Evolutionary conservation across 208 protist genomes (phyloP), one percentile per base, ranked within the genome.

Genomic region (Crithidia bombi): DNA sequence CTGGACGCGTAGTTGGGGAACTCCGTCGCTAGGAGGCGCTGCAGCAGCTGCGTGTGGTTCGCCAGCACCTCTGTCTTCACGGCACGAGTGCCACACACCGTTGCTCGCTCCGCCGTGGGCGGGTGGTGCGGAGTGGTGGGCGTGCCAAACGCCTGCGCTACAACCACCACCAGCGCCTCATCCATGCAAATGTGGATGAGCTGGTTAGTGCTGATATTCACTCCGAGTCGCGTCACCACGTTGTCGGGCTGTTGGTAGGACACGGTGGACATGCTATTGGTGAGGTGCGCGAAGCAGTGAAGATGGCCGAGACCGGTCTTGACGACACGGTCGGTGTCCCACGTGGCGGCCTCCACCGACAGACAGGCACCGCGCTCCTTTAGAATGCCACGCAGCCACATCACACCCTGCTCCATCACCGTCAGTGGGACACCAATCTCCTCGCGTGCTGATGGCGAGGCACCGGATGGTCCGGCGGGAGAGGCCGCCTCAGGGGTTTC

Each of bases 141-240:
- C 4, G 55, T 57, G 39, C 77, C 79, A 47, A 71, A 82, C n/a
- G 73, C 73, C 32, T 75, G 75, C 11, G 88, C 82, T 19, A 85
- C 81, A 4, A 92, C 70, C 7, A 76, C 78, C 33, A 96, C 47
- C 44, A 97, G 55, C 3, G 85, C 88, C 49, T 95, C 89, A 54
- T 96, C 87, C 7, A 90, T 54, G 73, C 95, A 96, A 35, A 93
- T 43, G 59, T 97, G 92, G 68, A 97, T 85, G 38, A 97, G 79
- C 66, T 97, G 90, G 70, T 96, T 97, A 15, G 85, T 86, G 65
- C 73, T 88, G 26, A 95, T 96, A 59, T 83, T 82, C 46, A 95
- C 61, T 1, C 73, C 82, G 14, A 93, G 67, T 11, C 70, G 80
- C 6, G 87, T 78, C 11, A 67, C 71, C 7, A 82, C 46, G 26